Percentiles rank a stretch among this genome's conserved stretches.
Evolutionary conservation across 129 eudicot genomes (phyloP).

Genomic region (Saposhnikovia divaricata): DNA sequence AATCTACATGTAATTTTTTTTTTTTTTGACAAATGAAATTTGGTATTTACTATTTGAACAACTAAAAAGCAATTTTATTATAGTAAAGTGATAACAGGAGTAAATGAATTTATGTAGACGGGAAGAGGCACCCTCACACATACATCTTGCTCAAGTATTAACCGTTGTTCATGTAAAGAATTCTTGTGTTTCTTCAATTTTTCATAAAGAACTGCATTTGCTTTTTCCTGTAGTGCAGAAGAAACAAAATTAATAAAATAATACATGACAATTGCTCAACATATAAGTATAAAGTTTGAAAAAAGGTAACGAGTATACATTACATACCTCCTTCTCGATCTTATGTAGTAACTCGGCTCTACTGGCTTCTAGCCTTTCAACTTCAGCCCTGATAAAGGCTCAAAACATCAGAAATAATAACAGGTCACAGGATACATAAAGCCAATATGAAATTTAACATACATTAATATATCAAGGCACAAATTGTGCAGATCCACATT

Average conservation of each 20-base stretch:
- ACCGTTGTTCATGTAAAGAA: conserved; percentile 58
- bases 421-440: background rate
- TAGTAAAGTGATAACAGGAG: background rate
- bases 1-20: background rate
- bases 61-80: background rate
- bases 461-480: conserved; percentile 8
- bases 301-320: background rate
- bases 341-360: conserved; percentile 44
- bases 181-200: conserved; percentile 48
- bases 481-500: conserved; percentile 10
- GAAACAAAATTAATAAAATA: background rate
- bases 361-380: conserved; percentile 53
- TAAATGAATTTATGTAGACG: background rate
- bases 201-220: conserved; percentile 47
- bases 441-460: background rate
- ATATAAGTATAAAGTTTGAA: background rate
- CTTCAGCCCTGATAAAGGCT: conserved; percentile 50
- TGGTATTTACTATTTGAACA: background rate
- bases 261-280: background rate
- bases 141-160: conserved; percentile 77
- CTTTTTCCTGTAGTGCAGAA: conserved; percentile 34
- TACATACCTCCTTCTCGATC: conserved; percentile 49
- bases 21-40: background rate
- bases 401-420: conserved; percentile 6
- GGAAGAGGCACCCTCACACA: conserved; percentile 10